Conservation (phyloP, 768 basidiomycete species). For the Mycena sanguinolenta region DNA sequence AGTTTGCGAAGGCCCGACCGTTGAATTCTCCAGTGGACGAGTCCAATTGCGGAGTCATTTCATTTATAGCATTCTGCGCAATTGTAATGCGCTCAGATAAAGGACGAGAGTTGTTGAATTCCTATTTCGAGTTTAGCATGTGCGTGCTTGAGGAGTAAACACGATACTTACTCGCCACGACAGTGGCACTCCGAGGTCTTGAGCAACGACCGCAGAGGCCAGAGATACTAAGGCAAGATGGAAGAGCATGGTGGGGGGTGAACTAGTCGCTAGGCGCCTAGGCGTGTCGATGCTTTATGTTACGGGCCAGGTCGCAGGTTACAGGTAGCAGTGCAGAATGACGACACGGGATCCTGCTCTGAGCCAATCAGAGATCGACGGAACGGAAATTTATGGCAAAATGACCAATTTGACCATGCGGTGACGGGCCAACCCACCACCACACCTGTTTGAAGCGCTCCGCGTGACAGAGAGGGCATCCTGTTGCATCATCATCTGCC, state of each 20-base stretch:
- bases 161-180: constrained; percentile 57
- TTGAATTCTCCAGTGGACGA: constrained; percentile 57
- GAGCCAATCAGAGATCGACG: neutral
- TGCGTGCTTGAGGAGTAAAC: neutral
- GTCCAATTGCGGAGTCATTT: constrained; percentile 54
- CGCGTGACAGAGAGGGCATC: neutral
- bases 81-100: constrained; percentile 56
- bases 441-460: neutral
- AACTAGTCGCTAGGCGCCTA: too few relatives aligned
- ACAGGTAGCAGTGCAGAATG: neutral
- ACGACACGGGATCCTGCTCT: neutral
- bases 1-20: constrained; percentile 42
- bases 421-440: neutral
- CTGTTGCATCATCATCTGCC: neutral
- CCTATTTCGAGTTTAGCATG: constrained; percentile 42
- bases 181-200: constrained; percentile 56
- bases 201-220: constrained; percentile 41
- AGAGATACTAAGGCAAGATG: constrained; percentile 11
- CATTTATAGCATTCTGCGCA: constrained; percentile 57
- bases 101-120: constrained; percentile 55
- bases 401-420: constrained; percentile 1
- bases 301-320: too few relatives aligned
- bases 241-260: constrained; percentile 15
- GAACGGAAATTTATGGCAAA: neutral
- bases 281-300: constrained; percentile 6